These are phyloP conservation scores for Chlorella sp. DNA, from an alignment of 139 green algal genomes.

Conservation along the genomic window DNA sequence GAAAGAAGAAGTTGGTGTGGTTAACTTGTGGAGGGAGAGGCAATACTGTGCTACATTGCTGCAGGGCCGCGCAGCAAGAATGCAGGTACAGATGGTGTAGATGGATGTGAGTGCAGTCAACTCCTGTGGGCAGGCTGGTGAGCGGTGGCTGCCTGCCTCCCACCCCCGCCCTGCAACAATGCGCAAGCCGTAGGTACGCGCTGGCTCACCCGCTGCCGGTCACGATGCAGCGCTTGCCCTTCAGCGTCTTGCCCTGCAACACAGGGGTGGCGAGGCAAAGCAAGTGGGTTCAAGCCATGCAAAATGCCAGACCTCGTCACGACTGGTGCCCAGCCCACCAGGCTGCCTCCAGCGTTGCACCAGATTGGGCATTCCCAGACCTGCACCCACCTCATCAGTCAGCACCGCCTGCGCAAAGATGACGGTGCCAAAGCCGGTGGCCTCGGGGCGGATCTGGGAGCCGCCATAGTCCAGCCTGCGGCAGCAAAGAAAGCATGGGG, in stretches of 20 bases:
- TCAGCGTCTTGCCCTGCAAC: neutral
- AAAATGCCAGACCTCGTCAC: too few species aligned
- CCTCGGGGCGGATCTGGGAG: conserved; percentile 81
- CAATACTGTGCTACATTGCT: conserved; percentile 70
- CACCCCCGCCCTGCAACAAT: too few species aligned
- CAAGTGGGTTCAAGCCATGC: too few species aligned
- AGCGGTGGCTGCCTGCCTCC: neutral
- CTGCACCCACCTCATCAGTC: neutral
- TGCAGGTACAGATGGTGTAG: neutral
- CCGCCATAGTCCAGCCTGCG: conserved; percentile 65
- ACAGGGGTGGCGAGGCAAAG: too few species aligned
- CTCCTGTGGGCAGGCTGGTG: too few species aligned
- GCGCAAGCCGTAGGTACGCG: too few species aligned
- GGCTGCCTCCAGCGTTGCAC: too few species aligned
- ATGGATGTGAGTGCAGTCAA: too few species aligned
- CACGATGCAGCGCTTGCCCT: conserved; percentile 43
- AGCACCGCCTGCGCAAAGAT: conserved; percentile 77
- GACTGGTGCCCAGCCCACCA: too few species aligned
- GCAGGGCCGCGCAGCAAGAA: neutral
- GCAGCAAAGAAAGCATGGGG: too few species aligned
- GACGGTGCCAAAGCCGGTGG: conserved; percentile 83
- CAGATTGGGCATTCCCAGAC: too few species aligned
- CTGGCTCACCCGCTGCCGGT: conserved; percentile 40
- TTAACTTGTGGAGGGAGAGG: too few species aligned
- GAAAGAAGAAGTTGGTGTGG: neutral